Base-by-base conservation (phyloP, 768 basidiomycete species). In the Collybia nuda region DNA sequence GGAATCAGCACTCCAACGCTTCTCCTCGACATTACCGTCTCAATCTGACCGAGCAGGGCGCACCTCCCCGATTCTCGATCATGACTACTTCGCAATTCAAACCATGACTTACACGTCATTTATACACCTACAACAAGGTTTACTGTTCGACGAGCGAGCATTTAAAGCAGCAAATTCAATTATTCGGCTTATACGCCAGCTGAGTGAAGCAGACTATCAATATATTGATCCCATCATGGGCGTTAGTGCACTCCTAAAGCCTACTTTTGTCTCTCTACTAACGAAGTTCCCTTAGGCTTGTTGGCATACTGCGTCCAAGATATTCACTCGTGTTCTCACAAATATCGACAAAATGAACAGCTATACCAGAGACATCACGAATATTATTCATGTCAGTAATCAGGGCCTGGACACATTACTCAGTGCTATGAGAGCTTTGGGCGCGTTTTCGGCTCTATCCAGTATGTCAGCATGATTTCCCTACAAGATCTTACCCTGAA, bases 181-280 rank as follows among this genome's bases (percentile, higher is more conserved):
- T 6, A 66, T 76, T 17, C 62, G 68, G 22, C 67, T 81, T 18
- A 70, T 84, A 23, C 71, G 72, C 21, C 70, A 77, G 36, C 67
- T 84, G 17, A 63, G 59, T 43, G 78, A 79, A 23, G 68, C 63
- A 5, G 82, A 84, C 56, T 83, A 80, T 58, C 69, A 71, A 48
- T 76, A 71, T 52, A 62, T 83, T 15, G 80, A 83, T 65, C 81
- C 82, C 5, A 73, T 79, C 36, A 65, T 81, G 18, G 71, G 74
- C 35, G 82, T 82, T 56, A 57, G 80, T 75, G 32, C 17, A 18
- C 24, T 17, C 21, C 1, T 1, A 2, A 14, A n/a, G 7, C 14
- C 14, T 24, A 18, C 22, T n/a, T 18, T 38, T n/a, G 3, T 7
- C 35, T 18, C 22, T 4, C n/a, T 17, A 39, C 37, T 52, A 41